phyloP scores from a whole-genome alignment of 2,329 filamentous ascomycete species.

The Penicillium sp. region DNA sequence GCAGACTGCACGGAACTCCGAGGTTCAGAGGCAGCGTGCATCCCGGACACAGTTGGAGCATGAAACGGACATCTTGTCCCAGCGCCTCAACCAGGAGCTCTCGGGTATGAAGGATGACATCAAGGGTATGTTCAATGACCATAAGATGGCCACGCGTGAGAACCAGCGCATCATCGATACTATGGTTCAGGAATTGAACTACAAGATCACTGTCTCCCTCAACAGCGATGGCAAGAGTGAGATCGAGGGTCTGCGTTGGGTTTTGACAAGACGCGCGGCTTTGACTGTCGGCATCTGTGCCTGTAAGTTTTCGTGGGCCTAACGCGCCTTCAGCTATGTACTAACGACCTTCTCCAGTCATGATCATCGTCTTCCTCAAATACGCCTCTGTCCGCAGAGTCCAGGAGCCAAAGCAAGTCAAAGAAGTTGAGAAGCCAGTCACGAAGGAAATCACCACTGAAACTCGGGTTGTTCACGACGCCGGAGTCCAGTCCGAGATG shows the following conservation, averaged over 20 bases:
- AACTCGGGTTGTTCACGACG: constrained; percentile 29
- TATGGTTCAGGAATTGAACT: constrained; percentile 91
- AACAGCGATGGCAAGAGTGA: constrained; percentile 91
- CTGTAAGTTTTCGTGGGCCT: constrained; percentile 43
- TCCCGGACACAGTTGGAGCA: constrained; percentile 88
- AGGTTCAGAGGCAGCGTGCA: constrained; percentile 80
- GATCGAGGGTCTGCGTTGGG: constrained; percentile 90
- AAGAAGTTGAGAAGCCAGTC: constrained; percentile 39
- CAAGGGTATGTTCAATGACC: constrained; percentile 95
- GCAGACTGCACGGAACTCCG: constrained; percentile 73
- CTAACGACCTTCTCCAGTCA: constrained; percentile 43
- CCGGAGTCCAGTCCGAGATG: constrained; percentile 20
- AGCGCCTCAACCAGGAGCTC: constrained; percentile 83
- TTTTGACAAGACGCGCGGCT: constrained; percentile 70
- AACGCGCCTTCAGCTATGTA: background rate
- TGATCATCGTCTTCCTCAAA: constrained; percentile 56
- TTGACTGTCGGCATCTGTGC: constrained; percentile 62
- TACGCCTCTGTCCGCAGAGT: constrained; percentile 50
- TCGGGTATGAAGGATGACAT: constrained; percentile 83
- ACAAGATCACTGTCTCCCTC: constrained; percentile 89
- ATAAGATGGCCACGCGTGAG: constrained; percentile 88
- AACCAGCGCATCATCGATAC: constrained; percentile 86
- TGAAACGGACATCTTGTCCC: constrained; percentile 89
- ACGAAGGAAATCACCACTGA: constrained; percentile 40
- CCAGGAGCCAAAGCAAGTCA: constrained; percentile 44